Base-by-base conservation (phyloP, 1,284 basidiomycete species). In the Apiotrichum veenhuisii region DNA sequence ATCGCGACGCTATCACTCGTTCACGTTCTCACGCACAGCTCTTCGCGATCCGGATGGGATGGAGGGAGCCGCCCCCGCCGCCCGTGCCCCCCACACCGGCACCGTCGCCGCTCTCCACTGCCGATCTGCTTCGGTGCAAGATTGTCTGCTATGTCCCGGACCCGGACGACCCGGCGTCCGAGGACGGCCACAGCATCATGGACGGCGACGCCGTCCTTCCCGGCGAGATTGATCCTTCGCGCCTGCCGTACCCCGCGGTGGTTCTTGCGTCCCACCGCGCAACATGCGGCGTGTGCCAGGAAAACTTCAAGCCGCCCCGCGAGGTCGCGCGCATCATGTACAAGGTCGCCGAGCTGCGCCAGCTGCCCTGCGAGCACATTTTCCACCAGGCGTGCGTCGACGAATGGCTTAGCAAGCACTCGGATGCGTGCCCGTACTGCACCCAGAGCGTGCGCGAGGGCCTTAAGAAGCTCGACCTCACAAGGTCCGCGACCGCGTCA, bases 341-440 rank as follows among this genome's bases (percentile, higher is more conserved):
- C 43, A 57, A 63, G 37, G 64, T 66, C 18, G 59, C 64, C 23
- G 50, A 54, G 20, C 57, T 74, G 48, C 59, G 69, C 30, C 55
- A 59, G 38, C 50, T 74, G 42, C 59, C 63, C 3, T 74, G 72
- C 49, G 61, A 57, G 26, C 72, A 74, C 52, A 59, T 69, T 27
- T 74, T 65, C 54, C 72, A 74, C 57, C 63, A 65, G 12, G 59
- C 56, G 20, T 74, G 72, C 47, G 68, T 74, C 15, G 72, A 74
- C 57, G 55, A 68, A 44, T 74, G 72, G 72, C 56, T 74, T 30
- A 47, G 56, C 18, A 54, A 58, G 25, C 66, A 67, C 36, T 64
- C 66, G 17, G 66, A 62, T 11, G 61, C 60, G 26, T 74, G 72
- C 54, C 72, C 72, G 1, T 67, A 63, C 51, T 74, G 72, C 59